Percentiles rank a stretch among this genome's conserved stretches.
These are phyloP conservation scores for Moniliophthora roreri DNA, from an alignment of 1,284 basidiomycete species.

Conservation along the genomic window DNA sequence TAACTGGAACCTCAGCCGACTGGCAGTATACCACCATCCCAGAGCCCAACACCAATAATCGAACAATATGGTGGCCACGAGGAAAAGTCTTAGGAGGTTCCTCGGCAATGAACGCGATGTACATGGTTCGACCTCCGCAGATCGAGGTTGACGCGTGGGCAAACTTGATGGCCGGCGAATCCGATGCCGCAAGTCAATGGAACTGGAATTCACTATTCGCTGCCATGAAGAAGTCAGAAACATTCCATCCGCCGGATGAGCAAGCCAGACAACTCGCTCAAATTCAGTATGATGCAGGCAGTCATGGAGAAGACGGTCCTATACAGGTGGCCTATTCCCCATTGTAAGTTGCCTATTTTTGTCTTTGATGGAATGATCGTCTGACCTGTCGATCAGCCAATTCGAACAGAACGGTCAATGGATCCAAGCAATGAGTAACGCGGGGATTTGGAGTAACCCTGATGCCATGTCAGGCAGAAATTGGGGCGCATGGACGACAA, in stretches of 20 bases:
- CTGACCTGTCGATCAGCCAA: constrained; percentile 31
- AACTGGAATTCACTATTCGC: constrained; percentile 44
- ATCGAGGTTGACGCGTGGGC: constrained; percentile 48
- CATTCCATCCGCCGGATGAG: constrained; percentile 33
- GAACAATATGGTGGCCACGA: constrained; percentile 52
- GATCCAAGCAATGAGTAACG: constrained; percentile 43
- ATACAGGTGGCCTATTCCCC: constrained; percentile 49
- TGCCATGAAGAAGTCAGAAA: constrained; percentile 45
- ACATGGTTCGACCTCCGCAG: constrained; percentile 47
- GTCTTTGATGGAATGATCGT: neutral
- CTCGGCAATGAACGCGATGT: constrained; percentile 69
- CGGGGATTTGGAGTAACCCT: constrained; percentile 40
- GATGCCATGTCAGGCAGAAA: constrained; percentile 51
- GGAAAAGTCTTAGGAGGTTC: constrained; percentile 74
- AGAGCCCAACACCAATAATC: constrained; percentile 43
- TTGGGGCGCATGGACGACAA: constrained; percentile 57
- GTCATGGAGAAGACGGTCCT: constrained; percentile 46
- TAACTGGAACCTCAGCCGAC: constrained; percentile 53
- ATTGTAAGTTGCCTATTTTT: constrained; percentile 37
- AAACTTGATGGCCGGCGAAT: constrained; percentile 27
- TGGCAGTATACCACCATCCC: constrained; percentile 60
- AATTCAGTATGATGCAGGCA: constrained; percentile 39
- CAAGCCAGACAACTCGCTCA: constrained; percentile 33
- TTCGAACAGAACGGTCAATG: constrained; percentile 51
- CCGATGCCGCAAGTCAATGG: constrained; percentile 35